Conservation (phyloP, 2,329 filamentous ascomycete species). For the Trichoderma koningiopsis region DNA sequence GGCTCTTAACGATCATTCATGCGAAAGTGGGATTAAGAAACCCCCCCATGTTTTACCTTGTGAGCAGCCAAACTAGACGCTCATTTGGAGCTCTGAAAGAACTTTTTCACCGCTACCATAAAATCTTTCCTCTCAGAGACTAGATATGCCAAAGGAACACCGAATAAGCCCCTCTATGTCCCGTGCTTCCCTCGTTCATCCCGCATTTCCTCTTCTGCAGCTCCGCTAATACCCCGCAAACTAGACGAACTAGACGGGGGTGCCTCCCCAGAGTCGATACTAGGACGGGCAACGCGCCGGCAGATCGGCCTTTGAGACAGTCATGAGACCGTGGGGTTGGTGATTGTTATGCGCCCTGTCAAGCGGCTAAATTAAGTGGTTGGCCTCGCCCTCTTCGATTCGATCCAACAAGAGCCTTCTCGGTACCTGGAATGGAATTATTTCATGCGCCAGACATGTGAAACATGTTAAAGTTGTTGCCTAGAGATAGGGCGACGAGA, state of each 20-base stretch:
- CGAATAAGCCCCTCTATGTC: not conserved
- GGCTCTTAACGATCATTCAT: constrained; percentile 1
- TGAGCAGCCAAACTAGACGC: not conserved
- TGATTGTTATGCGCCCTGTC: not conserved
- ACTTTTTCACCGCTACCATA: not conserved
- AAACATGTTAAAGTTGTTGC: not conserved
- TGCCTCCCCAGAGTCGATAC: constrained; percentile 3
- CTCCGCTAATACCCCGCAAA: constrained; percentile 23
- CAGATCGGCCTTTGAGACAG: constrained; percentile 19
- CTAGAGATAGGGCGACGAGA: not conserved
- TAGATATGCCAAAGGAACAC: not conserved
- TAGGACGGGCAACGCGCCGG: constrained; percentile 14
- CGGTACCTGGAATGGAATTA: not conserved
- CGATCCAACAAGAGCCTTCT: not conserved
- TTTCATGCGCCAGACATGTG: not conserved
- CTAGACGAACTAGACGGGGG: constrained; percentile 5
- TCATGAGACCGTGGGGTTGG: constrained; percentile 18
- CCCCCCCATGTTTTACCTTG: not conserved
- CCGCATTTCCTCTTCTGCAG: constrained; percentile 7
- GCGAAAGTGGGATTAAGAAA: not conserved
- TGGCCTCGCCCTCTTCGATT: not conserved
- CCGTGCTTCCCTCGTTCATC: not conserved
- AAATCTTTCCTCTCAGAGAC: not conserved
- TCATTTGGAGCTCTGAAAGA: not conserved
- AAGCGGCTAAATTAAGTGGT: constrained; percentile 1